Base-by-base conservation (phyloP, 768 basidiomycete species). In the Tephrocybe sp. region DNA sequence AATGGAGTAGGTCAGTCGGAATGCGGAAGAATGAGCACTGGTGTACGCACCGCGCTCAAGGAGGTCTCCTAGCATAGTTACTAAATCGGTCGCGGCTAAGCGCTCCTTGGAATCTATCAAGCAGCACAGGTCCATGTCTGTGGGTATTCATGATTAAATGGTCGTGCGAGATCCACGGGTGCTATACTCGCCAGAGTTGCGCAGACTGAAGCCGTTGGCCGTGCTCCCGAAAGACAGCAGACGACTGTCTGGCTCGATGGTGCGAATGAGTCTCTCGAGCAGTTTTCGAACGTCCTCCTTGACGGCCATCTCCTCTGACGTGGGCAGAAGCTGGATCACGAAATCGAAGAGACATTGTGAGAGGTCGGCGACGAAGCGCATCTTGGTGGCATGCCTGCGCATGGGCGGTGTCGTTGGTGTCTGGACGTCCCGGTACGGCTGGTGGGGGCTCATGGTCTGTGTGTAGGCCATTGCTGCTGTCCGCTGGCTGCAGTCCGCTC, bases 51-150 rank as follows among this genome's bases (percentile, higher is more conserved):
- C 93, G 68, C 91, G 83, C 73, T 96, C 91, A 19, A 98, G 83
- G 50, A 98, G 76, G 69, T 94, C 89, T 37, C 92, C 94, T 37
- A 98, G 81, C 83, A 91, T 88, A 54, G 87, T 91, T 57, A 99
- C 96, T 36, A 98, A 82, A 77, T 98, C 91, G 34, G 87, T 78
- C 11, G 96, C 87, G 27, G 87, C 79, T 56, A 82, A 83, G 51
- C 75, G 89, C 69, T 86, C 86, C 49, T 85, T 80, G 8, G 90
- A 88, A 68, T 96, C 92, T 66, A 97, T 92, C 64, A 99, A 79
- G 69, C 94, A 98, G 66, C 95, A 98, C 27, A 99, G 74, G 71
- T 99, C 96, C 96, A 99, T 98, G 70, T 99, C 96, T 98, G 51
- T 16, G 61, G 35, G 32, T 24, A n/a, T 8, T 55, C 42, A 27